Conservation (phyloP, 495 filamentous ascomycete species). For the Friedmanniomyces endolithicus region DNA sequence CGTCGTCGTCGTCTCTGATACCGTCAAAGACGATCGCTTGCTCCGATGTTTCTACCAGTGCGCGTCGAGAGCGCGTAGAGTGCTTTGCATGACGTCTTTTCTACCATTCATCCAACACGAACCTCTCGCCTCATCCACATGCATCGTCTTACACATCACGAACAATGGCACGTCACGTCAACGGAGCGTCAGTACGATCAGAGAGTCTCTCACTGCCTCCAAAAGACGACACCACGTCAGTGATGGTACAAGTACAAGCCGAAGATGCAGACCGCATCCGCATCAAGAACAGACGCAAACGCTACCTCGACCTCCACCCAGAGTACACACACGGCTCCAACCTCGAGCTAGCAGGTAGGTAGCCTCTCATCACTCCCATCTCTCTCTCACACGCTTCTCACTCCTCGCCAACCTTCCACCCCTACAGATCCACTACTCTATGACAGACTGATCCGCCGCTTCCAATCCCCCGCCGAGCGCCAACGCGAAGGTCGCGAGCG, state of each 20-base stretch:
- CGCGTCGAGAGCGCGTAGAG: neutral
- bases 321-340: slow-evolving; percentile 48
- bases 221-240: neutral
- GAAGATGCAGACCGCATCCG: slow-evolving; percentile 22
- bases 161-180: neutral
- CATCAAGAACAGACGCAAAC: slow-evolving; percentile 51
- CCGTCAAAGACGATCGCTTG: too few relatives aligned
- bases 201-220: neutral
- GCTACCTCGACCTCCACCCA: slow-evolving; percentile 50
- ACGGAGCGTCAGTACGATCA: neutral
- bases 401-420: slow-evolving; percentile 9
- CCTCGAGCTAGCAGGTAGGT: slow-evolving; percentile 50
- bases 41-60: too few relatives aligned
- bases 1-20: neutral
- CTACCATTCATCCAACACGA: neutral
- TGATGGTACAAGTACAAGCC: neutral
- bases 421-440: slow-evolving; percentile 62
- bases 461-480: slow-evolving; percentile 59
- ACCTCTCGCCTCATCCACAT: neutral
- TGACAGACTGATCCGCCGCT: slow-evolving; percentile 65
- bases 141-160: neutral
- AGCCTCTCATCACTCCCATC: neutral
- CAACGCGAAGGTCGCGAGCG: slow-evolving; percentile 57
- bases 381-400: neutral
- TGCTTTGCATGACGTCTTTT: neutral